These are phyloP conservation scores for Penicillium polonicum DNA, from an alignment of 2,329 filamentous ascomycete genomes.

Conservation along the genomic window DNA sequence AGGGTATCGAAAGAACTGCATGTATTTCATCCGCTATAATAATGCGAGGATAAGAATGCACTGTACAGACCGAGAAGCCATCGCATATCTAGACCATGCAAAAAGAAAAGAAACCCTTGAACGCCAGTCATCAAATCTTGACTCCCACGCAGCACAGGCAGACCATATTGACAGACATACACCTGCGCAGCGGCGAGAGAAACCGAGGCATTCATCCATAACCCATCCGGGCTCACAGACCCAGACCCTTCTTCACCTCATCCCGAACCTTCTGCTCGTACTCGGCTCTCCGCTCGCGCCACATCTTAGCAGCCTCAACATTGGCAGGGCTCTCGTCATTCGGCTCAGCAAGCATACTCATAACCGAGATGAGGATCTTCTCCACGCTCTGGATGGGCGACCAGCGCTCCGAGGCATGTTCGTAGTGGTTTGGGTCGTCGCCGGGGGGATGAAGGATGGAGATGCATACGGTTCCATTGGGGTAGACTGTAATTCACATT, in stretches of 20 bases:
- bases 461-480: conserved; percentile 90
- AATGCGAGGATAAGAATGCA: conserved; percentile 14
- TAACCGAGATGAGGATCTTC: conserved; percentile 94
- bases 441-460: conserved; percentile 96
- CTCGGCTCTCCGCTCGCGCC: conserved; percentile 77
- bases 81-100: conserved; percentile 20
- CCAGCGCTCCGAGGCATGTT: conserved; percentile 93
- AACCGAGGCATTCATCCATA: neutral
- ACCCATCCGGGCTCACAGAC: conserved; percentile 54
- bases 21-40: conserved; percentile 11
- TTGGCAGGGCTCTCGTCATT: conserved; percentile 97
- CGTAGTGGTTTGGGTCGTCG: conserved; percentile 97
- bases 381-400: conserved; percentile 95
- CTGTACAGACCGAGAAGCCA: conserved; percentile 15
- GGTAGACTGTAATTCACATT: conserved; percentile 65
- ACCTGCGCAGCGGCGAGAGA: neutral
- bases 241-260: conserved; percentile 75
- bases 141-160: neutral
- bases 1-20: neutral
- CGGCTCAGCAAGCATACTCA: conserved; percentile 97
- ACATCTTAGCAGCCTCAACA: conserved; percentile 94
- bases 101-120: conserved; percentile 15
- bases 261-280: conserved; percentile 85
- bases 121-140: conserved; percentile 27
- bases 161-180: neutral